phyloP scores from a whole-genome alignment of 257 asterid genomes.

The Coffea canephora region DNA sequence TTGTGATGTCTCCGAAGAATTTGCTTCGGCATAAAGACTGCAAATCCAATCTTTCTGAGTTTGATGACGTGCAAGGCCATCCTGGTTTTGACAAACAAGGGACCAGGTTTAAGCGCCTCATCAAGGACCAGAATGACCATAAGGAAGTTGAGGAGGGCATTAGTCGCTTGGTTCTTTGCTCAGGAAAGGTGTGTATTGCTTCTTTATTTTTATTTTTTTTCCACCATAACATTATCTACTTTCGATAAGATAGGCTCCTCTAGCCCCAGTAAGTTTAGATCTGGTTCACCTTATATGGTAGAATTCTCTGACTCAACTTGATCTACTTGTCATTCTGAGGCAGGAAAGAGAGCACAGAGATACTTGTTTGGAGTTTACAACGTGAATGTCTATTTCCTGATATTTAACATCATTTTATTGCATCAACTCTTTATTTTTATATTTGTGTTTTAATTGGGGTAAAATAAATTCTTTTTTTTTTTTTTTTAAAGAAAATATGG shows the following conservation, averaged over 20 bases:
- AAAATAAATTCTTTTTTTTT: neutral
- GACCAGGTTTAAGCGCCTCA: slow-evolving; percentile 92
- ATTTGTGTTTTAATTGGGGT: neutral
- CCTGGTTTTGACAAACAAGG: slow-evolving; percentile 98
- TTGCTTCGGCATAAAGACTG: slow-evolving; percentile 92
- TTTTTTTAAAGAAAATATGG: neutral
- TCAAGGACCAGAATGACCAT: slow-evolving; percentile 80
- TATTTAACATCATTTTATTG: neutral
- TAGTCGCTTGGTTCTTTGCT: slow-evolving; percentile 80
- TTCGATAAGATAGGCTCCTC: neutral
- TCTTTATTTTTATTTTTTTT: neutral
- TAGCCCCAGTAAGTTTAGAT: neutral
- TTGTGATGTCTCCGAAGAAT: slow-evolving; percentile 94
- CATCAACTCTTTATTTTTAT: neutral
- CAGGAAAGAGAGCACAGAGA: too few species aligned
- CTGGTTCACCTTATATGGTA: neutral
- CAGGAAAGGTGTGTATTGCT: slow-evolving; percentile 65
- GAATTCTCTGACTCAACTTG: neutral
- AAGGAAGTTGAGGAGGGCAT: slow-evolving; percentile 85
- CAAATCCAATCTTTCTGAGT: slow-evolving; percentile 84
- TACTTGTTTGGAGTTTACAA: neutral
- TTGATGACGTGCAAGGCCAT: slow-evolving; percentile 93
- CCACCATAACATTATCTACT: slow-evolving; percentile 1
- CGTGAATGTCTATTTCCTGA: neutral
- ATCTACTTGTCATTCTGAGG: neutral